A percentile compares a stretch with the other conserved stretches of the same genome.
phyloP scores from a whole-genome alignment of 2,329 filamentous ascomycete genomes.

The Penicillium sp. region DNA sequence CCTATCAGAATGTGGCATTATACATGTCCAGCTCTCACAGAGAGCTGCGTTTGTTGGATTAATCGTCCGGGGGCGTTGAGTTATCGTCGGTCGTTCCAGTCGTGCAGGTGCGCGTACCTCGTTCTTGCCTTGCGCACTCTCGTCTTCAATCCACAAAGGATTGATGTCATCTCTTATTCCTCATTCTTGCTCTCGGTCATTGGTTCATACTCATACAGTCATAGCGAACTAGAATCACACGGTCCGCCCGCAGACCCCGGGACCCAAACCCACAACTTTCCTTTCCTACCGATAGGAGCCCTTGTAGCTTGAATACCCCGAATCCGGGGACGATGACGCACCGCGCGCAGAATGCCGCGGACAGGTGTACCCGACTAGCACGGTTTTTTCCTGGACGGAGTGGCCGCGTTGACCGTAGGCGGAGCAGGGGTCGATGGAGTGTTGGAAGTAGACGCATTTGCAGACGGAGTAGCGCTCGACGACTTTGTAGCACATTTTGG shows the following conservation, averaged over 20 bases:
- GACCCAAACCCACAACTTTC: neutral
- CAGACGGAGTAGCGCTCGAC: slow-evolving; percentile 85
- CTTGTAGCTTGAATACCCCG: slow-evolving; percentile 28
- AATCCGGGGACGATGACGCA: slow-evolving; percentile 19
- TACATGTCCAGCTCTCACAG: neutral
- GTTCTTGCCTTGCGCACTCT: too few relatives aligned
- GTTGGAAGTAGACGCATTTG: slow-evolving; percentile 83
- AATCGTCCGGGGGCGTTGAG: neutral
- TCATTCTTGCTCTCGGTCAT: neutral
- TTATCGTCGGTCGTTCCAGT: neutral
- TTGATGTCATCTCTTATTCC: too few relatives aligned
- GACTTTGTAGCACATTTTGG: slow-evolving; percentile 81
- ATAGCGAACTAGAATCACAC: neutral
- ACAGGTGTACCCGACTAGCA: slow-evolving; percentile 83
- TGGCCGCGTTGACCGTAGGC: slow-evolving; percentile 75
- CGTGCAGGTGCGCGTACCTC: neutral
- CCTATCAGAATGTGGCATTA: neutral
- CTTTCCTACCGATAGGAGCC: slow-evolving; percentile 16
- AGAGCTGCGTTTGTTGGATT: neutral
- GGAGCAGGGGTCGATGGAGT: slow-evolving; percentile 80
- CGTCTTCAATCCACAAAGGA: too few relatives aligned
- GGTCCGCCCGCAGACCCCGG: neutral
- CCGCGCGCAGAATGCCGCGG: slow-evolving; percentile 49
- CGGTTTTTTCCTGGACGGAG: slow-evolving; percentile 68
- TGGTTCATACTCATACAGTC: neutral